These are phyloP conservation scores for Geum urbanum DNA, from an alignment of 306 rosid genomes.

Conservation along the genomic window DNA sequence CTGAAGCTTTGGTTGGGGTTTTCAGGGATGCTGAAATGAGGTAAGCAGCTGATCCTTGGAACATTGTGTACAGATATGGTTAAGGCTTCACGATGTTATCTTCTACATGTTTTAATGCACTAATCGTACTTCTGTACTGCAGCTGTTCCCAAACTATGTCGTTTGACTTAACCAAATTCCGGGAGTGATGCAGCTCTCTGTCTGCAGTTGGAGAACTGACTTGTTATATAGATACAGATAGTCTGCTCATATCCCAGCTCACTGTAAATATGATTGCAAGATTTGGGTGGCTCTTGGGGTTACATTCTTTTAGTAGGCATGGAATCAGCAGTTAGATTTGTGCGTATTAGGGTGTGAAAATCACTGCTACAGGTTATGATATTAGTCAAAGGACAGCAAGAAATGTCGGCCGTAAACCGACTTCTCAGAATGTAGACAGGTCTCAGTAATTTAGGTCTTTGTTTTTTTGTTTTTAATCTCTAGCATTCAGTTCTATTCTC, in stretches of 20 bases:
- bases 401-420: background rate
- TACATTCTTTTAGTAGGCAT: background rate
- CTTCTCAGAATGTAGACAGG: background rate
- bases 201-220: slow-evolving; percentile 6
- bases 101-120: background rate
- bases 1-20: slow-evolving; percentile 86
- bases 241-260: slow-evolving; percentile 12
- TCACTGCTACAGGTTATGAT: background rate
- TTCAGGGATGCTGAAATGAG: slow-evolving; percentile 75
- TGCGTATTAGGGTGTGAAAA: slow-evolving; percentile 12
- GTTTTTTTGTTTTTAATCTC: background rate
- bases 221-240: slow-evolving; percentile 30
- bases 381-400: background rate
- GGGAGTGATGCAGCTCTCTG: slow-evolving; percentile 37
- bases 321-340: slow-evolving; percentile 3
- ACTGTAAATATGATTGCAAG: slow-evolving; percentile 41
- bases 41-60: slow-evolving; percentile 28
- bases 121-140: slow-evolving; percentile 25
- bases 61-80: background rate
- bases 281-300: background rate
- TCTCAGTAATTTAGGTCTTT: background rate
- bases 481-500: background rate
- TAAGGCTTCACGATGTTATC: background rate
- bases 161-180: slow-evolving; percentile 81
- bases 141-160: slow-evolving; percentile 92